phyloP scores from a whole-genome alignment of 176 grass and related monocot species.

The Secale cereale region DNA sequence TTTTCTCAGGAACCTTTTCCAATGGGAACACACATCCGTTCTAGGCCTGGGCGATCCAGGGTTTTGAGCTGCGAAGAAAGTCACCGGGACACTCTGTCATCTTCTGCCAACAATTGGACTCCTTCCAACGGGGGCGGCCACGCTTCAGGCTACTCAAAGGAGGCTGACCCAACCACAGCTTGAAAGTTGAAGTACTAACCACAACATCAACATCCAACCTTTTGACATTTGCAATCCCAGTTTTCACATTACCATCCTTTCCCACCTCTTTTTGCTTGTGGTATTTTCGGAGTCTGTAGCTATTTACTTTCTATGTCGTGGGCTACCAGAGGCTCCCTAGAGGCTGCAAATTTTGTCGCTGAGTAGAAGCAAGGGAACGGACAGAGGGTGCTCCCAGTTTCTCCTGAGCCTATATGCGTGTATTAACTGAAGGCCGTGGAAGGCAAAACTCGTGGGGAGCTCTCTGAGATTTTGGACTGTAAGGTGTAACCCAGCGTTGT shows the following conservation, averaged over 20 bases:
- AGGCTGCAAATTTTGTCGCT: constrained; percentile 29
- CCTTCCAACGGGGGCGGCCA: constrained; percentile 11
- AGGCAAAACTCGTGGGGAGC: constrained; percentile 39
- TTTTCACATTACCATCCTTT: constrained; percentile 2
- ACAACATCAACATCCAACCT: constrained; percentile 16
- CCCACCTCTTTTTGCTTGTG: not conserved
- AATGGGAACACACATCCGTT: constrained; percentile 68
- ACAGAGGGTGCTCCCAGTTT: constrained; percentile 23
- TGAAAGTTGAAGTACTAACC: constrained; percentile 41
- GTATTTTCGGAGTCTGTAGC: constrained; percentile 2
- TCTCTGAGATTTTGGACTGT: constrained; percentile 60
- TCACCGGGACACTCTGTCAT: constrained; percentile 40
- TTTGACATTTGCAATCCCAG: constrained; percentile 13
- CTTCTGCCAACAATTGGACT: constrained; percentile 29
- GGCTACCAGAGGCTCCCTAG: constrained; percentile 13
- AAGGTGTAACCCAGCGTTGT: constrained; percentile 56
- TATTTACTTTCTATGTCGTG: constrained; percentile 5
- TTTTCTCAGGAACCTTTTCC: constrained; percentile 82
- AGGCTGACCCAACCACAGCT: constrained; percentile 29
- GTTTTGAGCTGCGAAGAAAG: constrained; percentile 64
- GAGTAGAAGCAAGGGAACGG: constrained; percentile 3
- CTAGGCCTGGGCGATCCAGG: constrained; percentile 65
- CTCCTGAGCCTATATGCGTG: not conserved
- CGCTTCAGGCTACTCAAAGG: constrained; percentile 36
- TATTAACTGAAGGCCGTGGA: constrained; percentile 33